phyloP scores from a whole-genome alignment of 2,329 filamentous ascomycete genomes.

The Kalmusia sp. region DNA sequence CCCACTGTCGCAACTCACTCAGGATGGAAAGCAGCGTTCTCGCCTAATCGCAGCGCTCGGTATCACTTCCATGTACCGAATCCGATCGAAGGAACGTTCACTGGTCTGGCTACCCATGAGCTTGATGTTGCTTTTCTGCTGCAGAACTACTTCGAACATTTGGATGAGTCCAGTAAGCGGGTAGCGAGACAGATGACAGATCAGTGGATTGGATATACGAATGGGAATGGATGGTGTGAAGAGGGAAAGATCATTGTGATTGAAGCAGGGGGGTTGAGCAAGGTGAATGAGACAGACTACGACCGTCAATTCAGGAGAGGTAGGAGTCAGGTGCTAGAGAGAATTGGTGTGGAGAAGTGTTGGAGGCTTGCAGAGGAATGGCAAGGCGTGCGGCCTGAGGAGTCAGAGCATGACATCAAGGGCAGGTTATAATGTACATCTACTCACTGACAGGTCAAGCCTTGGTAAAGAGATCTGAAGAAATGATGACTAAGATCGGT shows the following conservation, averaged over 20 bases:
- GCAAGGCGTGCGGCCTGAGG: constrained; percentile 35
- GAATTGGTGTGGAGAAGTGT: constrained; percentile 27
- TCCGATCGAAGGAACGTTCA: constrained; percentile 30
- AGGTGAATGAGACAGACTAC: constrained; percentile 27
- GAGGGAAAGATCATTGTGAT: constrained; percentile 32
- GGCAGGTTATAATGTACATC: background rate
- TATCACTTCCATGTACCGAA: constrained; percentile 42
- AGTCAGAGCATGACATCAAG: background rate
- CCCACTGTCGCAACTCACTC: constrained; percentile 48
- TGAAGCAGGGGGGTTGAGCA: constrained; percentile 13
- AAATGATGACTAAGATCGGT: no score
- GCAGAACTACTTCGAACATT: constrained; percentile 29
- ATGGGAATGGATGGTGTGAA: constrained; percentile 32
- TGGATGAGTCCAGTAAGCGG: constrained; percentile 16
- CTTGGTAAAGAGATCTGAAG: no score
- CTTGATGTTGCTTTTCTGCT: constrained; percentile 40
- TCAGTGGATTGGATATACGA: constrained; percentile 30
- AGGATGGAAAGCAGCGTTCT: constrained; percentile 28
- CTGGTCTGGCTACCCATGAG: constrained; percentile 34
- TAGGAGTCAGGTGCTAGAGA: constrained; percentile 27
- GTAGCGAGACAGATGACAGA: constrained; percentile 28
- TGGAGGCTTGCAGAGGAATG: constrained; percentile 35
- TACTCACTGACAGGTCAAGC: no score
- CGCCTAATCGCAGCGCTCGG: constrained; percentile 14
- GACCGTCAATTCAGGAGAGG: constrained; percentile 29